Base-by-base conservation (phyloP, 306 rosid genomes). In the Lathyrus oleraceus region DNA sequence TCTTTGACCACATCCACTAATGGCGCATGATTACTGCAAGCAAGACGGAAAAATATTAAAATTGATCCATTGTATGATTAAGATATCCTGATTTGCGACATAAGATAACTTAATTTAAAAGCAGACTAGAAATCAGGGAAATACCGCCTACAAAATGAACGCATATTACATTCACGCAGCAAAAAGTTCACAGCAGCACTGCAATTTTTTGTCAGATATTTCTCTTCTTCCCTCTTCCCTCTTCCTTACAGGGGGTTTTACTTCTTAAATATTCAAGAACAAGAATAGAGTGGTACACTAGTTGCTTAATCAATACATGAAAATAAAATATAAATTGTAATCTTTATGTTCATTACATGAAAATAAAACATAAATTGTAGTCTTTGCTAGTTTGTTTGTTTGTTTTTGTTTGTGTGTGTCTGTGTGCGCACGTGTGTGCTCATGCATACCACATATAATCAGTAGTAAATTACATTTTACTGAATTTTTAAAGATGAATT, bases 1-100 rank as follows among this genome's bases (percentile, higher is more conserved):
- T 87, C 96, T 84, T 88, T 93, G 65, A 93, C 86, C 76, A 78
- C 79, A 77, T 93, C 96, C 66, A 61, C 78, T 69, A 93, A 77
- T 32, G 96, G 80, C 10, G 88, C 85, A 74, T 85, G 80, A 81
- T 85, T 87, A 87, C 98, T 90, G 61, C 8, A 5, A 77, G 43
- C 56, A 75, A 20, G 32, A 78, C 17, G 19, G 39, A 69, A 40
- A 69, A 45, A 74, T 52, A 58, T 79, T 32, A 81, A 59, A 40
- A 65, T 40, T 51, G 43, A 70, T 15, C 42, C 56, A 21, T 32
- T 10, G 45, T 48, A 77, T 42, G 45, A 53, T 38, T 15, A 27
- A 51, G 59, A 65, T 65, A 49, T 57, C 15, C 12, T 49, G 54
- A 10, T 42, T 11, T 42, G 45, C n/a, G 16, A 48, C 8, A 20